Percentiles rank a stretch among this genome's conserved stretches.
Conservation (phyloP, 768 basidiomycete genomes). For the Tulasnella sp. region DNA sequence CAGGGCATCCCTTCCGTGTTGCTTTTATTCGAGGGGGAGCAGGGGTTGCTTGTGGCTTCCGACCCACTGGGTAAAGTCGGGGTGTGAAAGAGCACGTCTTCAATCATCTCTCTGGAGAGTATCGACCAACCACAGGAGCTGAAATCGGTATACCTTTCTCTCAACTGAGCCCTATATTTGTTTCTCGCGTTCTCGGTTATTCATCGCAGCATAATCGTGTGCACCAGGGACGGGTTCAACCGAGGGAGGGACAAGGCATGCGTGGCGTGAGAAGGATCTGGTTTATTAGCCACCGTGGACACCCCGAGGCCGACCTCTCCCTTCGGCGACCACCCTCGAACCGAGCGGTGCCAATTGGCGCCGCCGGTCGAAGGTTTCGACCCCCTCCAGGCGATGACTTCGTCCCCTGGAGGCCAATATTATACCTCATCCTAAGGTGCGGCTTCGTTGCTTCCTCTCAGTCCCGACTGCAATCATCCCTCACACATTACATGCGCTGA, state of each 20-base stretch:
- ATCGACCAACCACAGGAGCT: too few relatives aligned
- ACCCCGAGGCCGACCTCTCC: neutral
- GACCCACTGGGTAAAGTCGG: too few relatives aligned
- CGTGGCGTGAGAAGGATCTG: neutral
- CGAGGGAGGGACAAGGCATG: neutral
- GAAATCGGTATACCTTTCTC: too few relatives aligned
- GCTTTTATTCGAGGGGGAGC: too few relatives aligned
- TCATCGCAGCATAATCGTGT: too few relatives aligned
- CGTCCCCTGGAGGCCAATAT: neutral
- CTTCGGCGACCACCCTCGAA: neutral
- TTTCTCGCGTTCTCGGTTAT: too few relatives aligned
- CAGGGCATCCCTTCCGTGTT: too few relatives aligned
- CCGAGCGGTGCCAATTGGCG: neutral
- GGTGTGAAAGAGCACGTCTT: too few relatives aligned
- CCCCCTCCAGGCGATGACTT: neutral
- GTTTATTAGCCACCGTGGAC: neutral
- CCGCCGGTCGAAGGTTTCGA: neutral
- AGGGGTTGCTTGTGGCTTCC: too few relatives aligned
- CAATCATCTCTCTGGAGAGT: too few relatives aligned
- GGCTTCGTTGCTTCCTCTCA: neutral
- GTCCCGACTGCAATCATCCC: neutral
- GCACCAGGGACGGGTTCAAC: neutral
- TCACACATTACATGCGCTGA: neutral
- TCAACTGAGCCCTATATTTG: too few relatives aligned
- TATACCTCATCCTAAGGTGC: neutral